A percentile compares a stretch with the other conserved stretches of the same genome.
Evolutionary conservation across 2,329 filamentous ascomycete species (phyloP).

Genomic region (Cordyceps cateniannulata): DNA sequence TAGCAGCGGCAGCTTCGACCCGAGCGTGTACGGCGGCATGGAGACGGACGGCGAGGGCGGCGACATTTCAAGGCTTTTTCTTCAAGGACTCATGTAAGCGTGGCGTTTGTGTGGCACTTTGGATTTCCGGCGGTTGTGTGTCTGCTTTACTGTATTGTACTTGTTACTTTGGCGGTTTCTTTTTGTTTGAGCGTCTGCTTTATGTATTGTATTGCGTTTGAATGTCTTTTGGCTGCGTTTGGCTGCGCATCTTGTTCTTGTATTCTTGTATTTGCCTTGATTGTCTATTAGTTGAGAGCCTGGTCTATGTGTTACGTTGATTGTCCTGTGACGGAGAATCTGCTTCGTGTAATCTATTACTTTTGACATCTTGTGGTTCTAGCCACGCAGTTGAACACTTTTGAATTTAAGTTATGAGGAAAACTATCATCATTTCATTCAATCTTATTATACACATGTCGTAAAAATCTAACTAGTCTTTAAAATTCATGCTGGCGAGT

Average conservation of each 20-base stretch:
- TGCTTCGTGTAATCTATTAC: too few species aligned
- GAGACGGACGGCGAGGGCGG: slow-evolving; percentile 17
- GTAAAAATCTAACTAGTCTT: too few species aligned
- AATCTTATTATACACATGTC: neutral
- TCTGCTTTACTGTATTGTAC: too few species aligned
- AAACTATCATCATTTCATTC: neutral
- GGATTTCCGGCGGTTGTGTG: too few species aligned
- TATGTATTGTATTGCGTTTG: too few species aligned
- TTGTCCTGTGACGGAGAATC: too few species aligned
- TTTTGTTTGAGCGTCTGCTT: too few species aligned
- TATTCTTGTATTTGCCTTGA: neutral
- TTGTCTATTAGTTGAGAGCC: too few species aligned
- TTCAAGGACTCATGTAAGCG: slow-evolving; percentile 10
- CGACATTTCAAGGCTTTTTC: slow-evolving; percentile 24
- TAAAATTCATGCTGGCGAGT: neutral
- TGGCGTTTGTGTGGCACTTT: neutral
- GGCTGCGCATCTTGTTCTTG: neutral
- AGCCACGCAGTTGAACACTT: neutral
- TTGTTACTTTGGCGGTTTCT: too few species aligned
- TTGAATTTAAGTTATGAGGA: neutral
- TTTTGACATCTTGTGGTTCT: neutral
- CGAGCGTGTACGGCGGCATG: slow-evolving; percentile 14
- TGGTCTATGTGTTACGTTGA: too few species aligned
- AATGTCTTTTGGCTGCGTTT: neutral
- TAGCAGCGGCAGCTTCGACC: slow-evolving; percentile 11